Conservation (phyloP, 2,329 filamentous ascomycete genomes). For the Monilinia fructicola region DNA sequence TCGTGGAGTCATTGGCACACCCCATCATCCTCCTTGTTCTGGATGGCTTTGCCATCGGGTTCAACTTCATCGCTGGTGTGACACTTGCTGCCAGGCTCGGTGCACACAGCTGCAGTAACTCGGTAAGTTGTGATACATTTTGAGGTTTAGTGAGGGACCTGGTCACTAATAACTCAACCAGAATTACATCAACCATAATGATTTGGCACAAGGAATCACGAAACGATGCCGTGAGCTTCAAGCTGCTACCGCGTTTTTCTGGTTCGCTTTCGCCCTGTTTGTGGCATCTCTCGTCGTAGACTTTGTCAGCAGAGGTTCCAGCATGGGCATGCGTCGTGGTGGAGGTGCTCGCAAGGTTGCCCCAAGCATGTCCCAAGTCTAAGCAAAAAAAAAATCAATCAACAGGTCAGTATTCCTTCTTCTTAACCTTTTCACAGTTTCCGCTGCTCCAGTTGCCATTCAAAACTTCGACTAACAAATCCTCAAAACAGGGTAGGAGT, state of each 20-base stretch:
- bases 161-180: slow-evolving; percentile 19
- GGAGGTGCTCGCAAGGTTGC: slow-evolving; percentile 48
- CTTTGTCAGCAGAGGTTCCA: slow-evolving; percentile 16
- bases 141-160: no score
- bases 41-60: slow-evolving; percentile 58
- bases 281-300: slow-evolving; percentile 54
- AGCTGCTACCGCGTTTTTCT: slow-evolving; percentile 72
- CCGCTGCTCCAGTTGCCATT: no score
- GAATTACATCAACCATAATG: slow-evolving; percentile 48
- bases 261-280: slow-evolving; percentile 71
- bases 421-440: slow-evolving; percentile 24
- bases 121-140: slow-evolving; percentile 44
- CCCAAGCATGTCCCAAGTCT: slow-evolving; percentile 57
- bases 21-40: slow-evolving; percentile 53
- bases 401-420: slow-evolving; percentile 31
- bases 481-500: not conserved
- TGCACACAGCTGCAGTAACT: slow-evolving; percentile 66
- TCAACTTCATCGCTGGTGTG: slow-evolving; percentile 69
- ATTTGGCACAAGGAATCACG: slow-evolving; percentile 59
- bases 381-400: slow-evolving; percentile 32
- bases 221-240: slow-evolving; percentile 75
- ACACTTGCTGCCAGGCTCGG: slow-evolving; percentile 68
- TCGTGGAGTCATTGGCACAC: slow-evolving; percentile 54
- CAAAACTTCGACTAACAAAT: not conserved
- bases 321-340: slow-evolving; percentile 21